Conservation (phyloP, 2,329 filamentous ascomycete genomes). For the Botrytis hyacinthi region DNA sequence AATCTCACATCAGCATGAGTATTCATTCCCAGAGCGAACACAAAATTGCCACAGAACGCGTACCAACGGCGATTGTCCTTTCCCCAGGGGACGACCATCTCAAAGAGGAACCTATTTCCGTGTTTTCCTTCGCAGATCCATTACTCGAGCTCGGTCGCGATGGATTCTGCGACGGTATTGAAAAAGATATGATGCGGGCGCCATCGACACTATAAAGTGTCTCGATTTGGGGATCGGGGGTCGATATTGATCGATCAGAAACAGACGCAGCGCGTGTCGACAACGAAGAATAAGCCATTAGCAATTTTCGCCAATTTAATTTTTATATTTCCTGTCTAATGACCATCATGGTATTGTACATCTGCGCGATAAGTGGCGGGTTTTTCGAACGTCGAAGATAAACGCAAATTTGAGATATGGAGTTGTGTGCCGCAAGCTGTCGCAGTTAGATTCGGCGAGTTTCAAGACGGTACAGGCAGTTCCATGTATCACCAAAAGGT, state of each 20-base stretch:
- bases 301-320: slow-evolving; percentile 5
- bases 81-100: slow-evolving; percentile 75
- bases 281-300: slow-evolving; percentile 30
- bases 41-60: slow-evolving; percentile 31
- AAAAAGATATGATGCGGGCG: slow-evolving; percentile 55
- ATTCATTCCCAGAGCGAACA: neutral
- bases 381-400: neutral
- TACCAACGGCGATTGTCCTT: slow-evolving; percentile 76
- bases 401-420: neutral
- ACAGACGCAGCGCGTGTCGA: slow-evolving; percentile 29
- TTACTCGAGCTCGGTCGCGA: slow-evolving; percentile 30
- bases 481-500: neutral
- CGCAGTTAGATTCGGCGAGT: neutral
- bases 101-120: slow-evolving; percentile 58
- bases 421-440: neutral
- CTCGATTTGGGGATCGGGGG: slow-evolving; percentile 37
- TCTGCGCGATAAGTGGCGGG: neutral
- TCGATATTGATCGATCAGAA: slow-evolving; percentile 24
- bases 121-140: slow-evolving; percentile 41
- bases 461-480: neutral
- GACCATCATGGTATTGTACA: slow-evolving; percentile 19
- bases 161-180: slow-evolving; percentile 26
- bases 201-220: slow-evolving; percentile 36
- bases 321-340: slow-evolving; percentile 3
- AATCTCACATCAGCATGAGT: slow-evolving; percentile 18